Evolutionary conservation across 2,329 filamentous ascomycete genomes (phyloP).

Genomic region (Verticillium dahliae): DNA sequence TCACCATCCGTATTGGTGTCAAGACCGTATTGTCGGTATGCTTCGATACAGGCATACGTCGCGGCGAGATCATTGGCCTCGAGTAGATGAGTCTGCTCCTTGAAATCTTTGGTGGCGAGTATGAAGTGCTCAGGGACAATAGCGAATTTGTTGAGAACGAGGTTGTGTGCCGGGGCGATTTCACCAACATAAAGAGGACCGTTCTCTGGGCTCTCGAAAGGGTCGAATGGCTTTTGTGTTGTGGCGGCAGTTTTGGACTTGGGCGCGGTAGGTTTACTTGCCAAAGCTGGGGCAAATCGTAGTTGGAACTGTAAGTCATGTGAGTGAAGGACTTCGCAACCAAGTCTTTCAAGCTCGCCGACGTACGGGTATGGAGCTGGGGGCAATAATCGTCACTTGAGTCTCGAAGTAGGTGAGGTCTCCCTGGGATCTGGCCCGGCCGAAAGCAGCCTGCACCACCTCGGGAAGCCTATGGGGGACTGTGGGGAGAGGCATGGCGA

Average conservation of each 20-base stretch:
- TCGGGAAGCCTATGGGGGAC: constrained; percentile 41
- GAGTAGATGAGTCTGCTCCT: constrained; percentile 58
- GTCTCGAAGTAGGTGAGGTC: constrained; percentile 50
- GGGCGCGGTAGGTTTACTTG: constrained; percentile 54
- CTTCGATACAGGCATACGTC: constrained; percentile 54
- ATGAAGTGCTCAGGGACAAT: constrained; percentile 67
- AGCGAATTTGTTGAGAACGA: constrained; percentile 72
- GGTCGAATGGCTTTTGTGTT: constrained; percentile 43
- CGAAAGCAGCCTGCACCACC: constrained; percentile 43
- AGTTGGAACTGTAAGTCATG: constrained; percentile 55
- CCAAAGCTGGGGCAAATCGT: constrained; percentile 62
- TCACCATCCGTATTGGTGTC: constrained; percentile 20
- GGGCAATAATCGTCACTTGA: constrained; percentile 40
- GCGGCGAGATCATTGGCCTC: constrained; percentile 54
- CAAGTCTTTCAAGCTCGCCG: background rate
- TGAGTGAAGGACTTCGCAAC: background rate
- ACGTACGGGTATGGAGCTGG: constrained; percentile 36
- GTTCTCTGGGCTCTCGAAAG: constrained; percentile 55
- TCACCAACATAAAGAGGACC: constrained; percentile 46
- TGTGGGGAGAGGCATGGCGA: constrained; percentile 30
- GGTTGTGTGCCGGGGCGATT: constrained; percentile 48
- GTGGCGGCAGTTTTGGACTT: constrained; percentile 25
- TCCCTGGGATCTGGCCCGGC: constrained; percentile 36
- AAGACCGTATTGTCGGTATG: constrained; percentile 31
- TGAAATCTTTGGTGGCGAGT: constrained; percentile 57